phyloP scores from a whole-genome alignment of 2,329 filamentous ascomycete species.

The Fusarium sp. region DNA sequence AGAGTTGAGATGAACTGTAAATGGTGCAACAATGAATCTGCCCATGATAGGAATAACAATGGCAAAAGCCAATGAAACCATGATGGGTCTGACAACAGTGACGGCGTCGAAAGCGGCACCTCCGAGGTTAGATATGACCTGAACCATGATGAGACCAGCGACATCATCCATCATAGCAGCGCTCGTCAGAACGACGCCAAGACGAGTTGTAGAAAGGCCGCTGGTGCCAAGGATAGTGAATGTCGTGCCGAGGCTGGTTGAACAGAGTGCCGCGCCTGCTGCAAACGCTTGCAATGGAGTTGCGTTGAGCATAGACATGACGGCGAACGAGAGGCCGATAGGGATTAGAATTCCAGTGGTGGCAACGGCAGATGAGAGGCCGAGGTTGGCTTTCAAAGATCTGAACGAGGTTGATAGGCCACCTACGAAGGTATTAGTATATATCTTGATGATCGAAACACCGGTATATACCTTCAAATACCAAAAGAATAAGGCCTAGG shows the following conservation, averaged over 20 bases:
- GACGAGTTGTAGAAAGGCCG: constrained; percentile 56
- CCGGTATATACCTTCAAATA: constrained; percentile 69
- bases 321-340: constrained; percentile 73
- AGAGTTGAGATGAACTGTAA: constrained; percentile 52
- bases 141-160: constrained; percentile 80
- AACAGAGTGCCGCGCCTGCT: constrained; percentile 78
- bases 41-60: constrained; percentile 61
- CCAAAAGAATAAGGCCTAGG: constrained; percentile 76
- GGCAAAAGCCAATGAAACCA: constrained; percentile 65
- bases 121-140: constrained; percentile 76
- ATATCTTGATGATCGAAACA: rapidly evolving
- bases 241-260: constrained; percentile 78
- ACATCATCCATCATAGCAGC: constrained; percentile 89
- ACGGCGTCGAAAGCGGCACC: constrained; percentile 46
- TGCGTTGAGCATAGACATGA: constrained; percentile 63
- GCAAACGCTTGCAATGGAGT: constrained; percentile 74
- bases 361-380: constrained; percentile 72
- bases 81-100: constrained; percentile 58
- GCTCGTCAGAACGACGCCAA: constrained; percentile 74
- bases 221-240: constrained; percentile 66
- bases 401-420: constrained; percentile 59
- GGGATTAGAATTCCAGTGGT: constrained; percentile 73
- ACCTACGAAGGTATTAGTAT: constrained; percentile 51
- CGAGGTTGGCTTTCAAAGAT: constrained; percentile 67
- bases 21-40: constrained; percentile 57